Conservation (phyloP, 768 basidiomycete species). For the Suillus spraguei region DNA sequence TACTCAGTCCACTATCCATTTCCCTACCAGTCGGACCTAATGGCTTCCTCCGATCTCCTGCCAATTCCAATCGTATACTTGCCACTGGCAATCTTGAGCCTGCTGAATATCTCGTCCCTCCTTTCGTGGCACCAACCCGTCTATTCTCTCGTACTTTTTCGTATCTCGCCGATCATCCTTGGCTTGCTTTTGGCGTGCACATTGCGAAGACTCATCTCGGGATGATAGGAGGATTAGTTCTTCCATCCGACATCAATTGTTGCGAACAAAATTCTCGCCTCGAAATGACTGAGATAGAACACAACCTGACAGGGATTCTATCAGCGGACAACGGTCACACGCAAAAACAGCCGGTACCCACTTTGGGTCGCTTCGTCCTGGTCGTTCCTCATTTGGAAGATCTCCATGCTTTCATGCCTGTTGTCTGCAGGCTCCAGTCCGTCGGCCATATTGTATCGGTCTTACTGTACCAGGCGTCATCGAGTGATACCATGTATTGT, state of each 20-base stretch:
- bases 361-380: conserved; percentile 34
- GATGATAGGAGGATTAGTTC: conserved; percentile 35
- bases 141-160: conserved; percentile 27
- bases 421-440: conserved; percentile 38
- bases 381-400: conserved; percentile 38
- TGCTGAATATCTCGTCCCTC: conserved; percentile 60
- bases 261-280: conserved; percentile 8
- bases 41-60: conserved; percentile 29
- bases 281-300: neutral
- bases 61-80: conserved; percentile 34
- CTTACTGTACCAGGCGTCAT: conserved; percentile 31
- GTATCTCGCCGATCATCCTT: conserved; percentile 22
- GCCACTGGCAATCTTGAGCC: conserved; percentile 35
- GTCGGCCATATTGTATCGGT: conserved; percentile 33
- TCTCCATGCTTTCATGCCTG: conserved; percentile 33
- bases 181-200: conserved; percentile 23
- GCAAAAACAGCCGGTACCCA: conserved; percentile 3
- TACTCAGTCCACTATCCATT: conserved; percentile 44
- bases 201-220: conserved; percentile 34
- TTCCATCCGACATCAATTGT: conserved; percentile 28
- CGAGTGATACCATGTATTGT: conserved; percentile 12
- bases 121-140: conserved; percentile 50
- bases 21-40: conserved; percentile 45
- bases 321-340: neutral
- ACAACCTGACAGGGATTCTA: conserved; percentile 2